Conservation (phyloP, 495 filamentous ascomycete genomes). For the Hyaloscypha finlandica region DNA sequence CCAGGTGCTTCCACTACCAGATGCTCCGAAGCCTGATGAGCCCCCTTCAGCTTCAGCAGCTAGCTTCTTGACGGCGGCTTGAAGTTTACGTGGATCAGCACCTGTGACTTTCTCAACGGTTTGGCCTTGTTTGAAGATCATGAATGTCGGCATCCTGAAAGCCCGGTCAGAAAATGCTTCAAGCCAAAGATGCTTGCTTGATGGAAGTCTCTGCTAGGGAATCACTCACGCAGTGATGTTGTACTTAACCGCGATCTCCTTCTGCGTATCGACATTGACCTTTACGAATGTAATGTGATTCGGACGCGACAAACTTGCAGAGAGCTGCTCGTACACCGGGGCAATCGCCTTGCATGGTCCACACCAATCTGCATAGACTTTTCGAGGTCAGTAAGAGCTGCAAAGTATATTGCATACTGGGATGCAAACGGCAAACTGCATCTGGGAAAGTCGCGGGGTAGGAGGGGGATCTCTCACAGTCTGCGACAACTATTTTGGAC, state of each 20-base stretch:
- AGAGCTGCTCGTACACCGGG: conserved; percentile 81
- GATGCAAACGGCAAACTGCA: conserved; percentile 7
- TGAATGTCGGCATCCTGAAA: conserved; percentile 75
- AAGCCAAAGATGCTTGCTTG: neutral
- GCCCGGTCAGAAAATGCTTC: conserved; percentile 3
- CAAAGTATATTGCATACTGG: conserved; percentile 12
- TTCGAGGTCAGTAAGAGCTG: conserved; percentile 18
- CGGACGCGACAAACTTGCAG: conserved; percentile 67
- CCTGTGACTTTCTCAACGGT: conserved; percentile 70
- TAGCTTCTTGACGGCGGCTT: conserved; percentile 70
- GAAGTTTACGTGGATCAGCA: conserved; percentile 69
- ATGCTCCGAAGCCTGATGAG: conserved; percentile 45
- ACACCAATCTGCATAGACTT: conserved; percentile 90
- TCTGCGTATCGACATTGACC: conserved; percentile 77
- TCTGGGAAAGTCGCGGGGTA: conserved; percentile 23
- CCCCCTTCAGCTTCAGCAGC: conserved; percentile 61
- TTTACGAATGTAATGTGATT: conserved; percentile 81
- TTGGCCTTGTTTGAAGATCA: conserved; percentile 78
- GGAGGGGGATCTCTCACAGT: conserved; percentile 65
- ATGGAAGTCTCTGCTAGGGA: neutral
- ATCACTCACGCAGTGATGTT: conserved; percentile 65
- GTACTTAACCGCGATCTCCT: conserved; percentile 71
- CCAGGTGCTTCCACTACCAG: conserved; percentile 60
- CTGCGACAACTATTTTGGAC: conserved; percentile 74
- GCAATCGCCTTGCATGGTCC: conserved; percentile 82